Evolutionary conservation across 2,329 filamentous ascomycete genomes (phyloP).

Genomic region (Pseudogymnoascus sp.): DNA sequence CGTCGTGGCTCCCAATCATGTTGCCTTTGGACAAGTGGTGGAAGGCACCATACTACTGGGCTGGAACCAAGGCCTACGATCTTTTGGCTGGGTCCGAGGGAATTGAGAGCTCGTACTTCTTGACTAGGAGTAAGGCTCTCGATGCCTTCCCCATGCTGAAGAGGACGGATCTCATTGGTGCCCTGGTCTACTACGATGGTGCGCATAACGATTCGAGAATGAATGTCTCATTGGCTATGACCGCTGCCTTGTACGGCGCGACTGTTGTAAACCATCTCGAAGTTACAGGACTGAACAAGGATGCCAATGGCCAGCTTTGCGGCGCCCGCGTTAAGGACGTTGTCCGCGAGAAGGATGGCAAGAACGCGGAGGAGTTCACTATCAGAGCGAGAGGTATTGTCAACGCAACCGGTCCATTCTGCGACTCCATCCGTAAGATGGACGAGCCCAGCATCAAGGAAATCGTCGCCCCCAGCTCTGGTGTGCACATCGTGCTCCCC

Average conservation of each 20-base stretch:
- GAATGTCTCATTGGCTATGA: slow-evolving; percentile 79
- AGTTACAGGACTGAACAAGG: slow-evolving; percentile 64
- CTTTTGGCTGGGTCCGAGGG: slow-evolving; percentile 73
- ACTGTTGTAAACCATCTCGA: slow-evolving; percentile 74
- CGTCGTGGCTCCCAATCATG: slow-evolving; percentile 64
- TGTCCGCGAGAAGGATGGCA: slow-evolving; percentile 52
- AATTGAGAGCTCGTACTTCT: slow-evolving; percentile 77
- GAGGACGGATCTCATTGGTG: slow-evolving; percentile 64
- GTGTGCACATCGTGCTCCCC: slow-evolving; percentile 74
- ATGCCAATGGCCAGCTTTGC: slow-evolving; percentile 58
- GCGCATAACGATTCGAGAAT: slow-evolving; percentile 86
- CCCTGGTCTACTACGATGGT: slow-evolving; percentile 79
- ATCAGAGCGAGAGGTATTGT: slow-evolving; percentile 71
- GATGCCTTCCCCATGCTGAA: slow-evolving; percentile 81
- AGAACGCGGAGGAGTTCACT: slow-evolving; percentile 50
- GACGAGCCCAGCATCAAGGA: slow-evolving; percentile 61
- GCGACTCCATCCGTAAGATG: slow-evolving; percentile 72
- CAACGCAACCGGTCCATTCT: slow-evolving; percentile 79
- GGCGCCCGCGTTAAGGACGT: slow-evolving; percentile 64
- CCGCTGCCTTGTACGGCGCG: slow-evolving; percentile 69
- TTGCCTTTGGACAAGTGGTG: slow-evolving; percentile 62
- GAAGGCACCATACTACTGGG: slow-evolving; percentile 66
- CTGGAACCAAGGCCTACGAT: slow-evolving; percentile 70
- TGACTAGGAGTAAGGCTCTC: slow-evolving; percentile 71
- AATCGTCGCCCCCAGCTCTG: slow-evolving; percentile 73